Evolutionary conservation across 768 basidiomycete genomes (phyloP), one percentile per base, ranked within the genome.

Genomic region (Suillus weaverae): DNA sequence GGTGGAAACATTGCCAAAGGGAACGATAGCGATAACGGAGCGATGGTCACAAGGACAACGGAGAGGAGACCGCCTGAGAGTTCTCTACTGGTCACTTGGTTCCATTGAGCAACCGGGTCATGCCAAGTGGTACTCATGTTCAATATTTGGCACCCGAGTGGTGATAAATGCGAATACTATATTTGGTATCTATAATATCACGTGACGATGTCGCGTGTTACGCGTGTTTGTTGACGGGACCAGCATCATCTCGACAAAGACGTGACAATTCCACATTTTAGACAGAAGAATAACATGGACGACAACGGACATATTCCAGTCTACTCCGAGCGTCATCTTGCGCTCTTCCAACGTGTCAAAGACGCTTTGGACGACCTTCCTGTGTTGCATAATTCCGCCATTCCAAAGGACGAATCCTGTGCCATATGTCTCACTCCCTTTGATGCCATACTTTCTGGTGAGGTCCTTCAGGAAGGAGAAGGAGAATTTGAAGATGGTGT

Each of bases 401-500:
- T 86, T 32, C 78, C 81, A 56, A 68, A 77, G 32, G 81, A 85
- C 32, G 88, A 89, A 62, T 77, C 79, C 30, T 91, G 90, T 70
- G 85, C 88, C 1, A 89, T 91, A 67, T 91, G 89, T 73, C 80
- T 88, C 51, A 74, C 81, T 22, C 72, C 85, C 1, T 89, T 90
- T 64, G 75, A 78, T 16, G 62, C 76, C 1, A 75, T 88, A 32
- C 72, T 86, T 51, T 70, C 74, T n/a, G 60, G 56, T n/a, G 77
- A 64, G 5, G 10, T 26, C 4, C 22, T 60, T 14, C 30, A 51
- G 77, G 56, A 68, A 56, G 32, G 26, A 30, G 56, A 68, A 51
- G 32, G n/a, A 33, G 67, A 65, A 14, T 50, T 39, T n/a, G 67
- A 69, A 26, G 73, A 70, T 18, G 68, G 86, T 3, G 76, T 90